Evolutionary conservation across 1,284 basidiomycete species (phyloP), one percentile per base, ranked within the genome.

Genomic region (Fomitopsis schrenkii): DNA sequence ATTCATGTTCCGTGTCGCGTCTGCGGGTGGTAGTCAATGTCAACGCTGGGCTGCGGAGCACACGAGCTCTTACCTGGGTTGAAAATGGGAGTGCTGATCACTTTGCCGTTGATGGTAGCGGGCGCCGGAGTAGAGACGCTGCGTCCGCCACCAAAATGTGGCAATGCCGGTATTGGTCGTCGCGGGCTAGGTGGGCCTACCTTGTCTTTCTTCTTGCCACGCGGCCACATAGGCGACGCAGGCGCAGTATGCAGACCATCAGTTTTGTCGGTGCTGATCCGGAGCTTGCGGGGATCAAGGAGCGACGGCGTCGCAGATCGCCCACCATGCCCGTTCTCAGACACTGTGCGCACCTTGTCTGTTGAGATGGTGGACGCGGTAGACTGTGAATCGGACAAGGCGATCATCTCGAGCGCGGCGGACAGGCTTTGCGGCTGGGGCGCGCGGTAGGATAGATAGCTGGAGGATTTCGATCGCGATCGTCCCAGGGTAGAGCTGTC

Each of bases 1-100:
- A 64, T 83, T 88, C 83, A 92, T 84, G 63, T 86, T 80, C 65
- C 83, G 69, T 3, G 87, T 88, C n/a, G 90, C 88, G 72, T 84
- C 91, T 88, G 42, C 30, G 50, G 53, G 17, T 59, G 5, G 35
- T 22, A 8, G 28, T 56, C 38, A 46, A 10, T 22, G 14, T 10
- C 15, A 41, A 30, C 30, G 56, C 17, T 8, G 10, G 7, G 36
- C 9, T 41, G 17, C n/a, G 9, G 19, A 44, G 10, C 41, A 41
- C 45, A 45, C 9, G 30, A n/a, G 30, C 4, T 5, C 15, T 60
- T 65, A 88, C 88, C 83, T 70, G 83, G 79, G 66, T 91, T 87
- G 35, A 83, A 77, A 35, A 89, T 82, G 7, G 89, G 89, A 26
- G 69, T 76, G 65, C 89, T 85, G 58, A 91, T 91, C 50, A 76